These are phyloP conservation scores for Cytospora piceicola DNA, from an alignment of 2,329 filamentous ascomycete species.

Conservation along the genomic window DNA sequence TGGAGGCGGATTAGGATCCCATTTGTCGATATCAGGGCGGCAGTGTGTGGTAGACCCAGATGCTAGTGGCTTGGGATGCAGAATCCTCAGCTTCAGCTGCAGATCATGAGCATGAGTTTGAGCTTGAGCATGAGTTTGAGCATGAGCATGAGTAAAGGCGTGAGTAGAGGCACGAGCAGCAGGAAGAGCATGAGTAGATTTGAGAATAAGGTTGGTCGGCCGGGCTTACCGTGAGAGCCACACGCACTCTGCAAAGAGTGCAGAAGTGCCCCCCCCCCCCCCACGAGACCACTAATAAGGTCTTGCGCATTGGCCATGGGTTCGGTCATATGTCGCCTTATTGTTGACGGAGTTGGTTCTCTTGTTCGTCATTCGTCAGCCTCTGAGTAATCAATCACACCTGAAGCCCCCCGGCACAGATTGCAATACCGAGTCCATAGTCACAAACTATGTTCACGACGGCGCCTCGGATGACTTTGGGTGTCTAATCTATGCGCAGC, in stretches of 20 bases:
- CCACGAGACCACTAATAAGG: not conserved
- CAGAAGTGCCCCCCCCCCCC: not conserved
- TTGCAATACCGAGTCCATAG: not conserved
- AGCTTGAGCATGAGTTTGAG: no score
- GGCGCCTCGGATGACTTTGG: not conserved
- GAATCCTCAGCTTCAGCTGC: conserved; percentile 21
- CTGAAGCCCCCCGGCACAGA: not conserved
- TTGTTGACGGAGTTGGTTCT: no score
- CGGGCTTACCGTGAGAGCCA: conserved; percentile 1
- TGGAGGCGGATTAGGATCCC: conserved; percentile 18
- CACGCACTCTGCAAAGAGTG: no score
- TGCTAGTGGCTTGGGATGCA: conserved; percentile 10
- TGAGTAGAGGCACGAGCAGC: no score
- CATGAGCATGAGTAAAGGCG: no score
- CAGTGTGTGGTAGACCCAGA: not conserved
- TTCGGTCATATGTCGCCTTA: no score
- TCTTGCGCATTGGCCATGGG: not conserved
- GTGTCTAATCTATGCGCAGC: not conserved
- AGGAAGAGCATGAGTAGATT: not conserved
- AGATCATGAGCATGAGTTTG: not conserved
- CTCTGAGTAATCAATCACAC: not conserved
- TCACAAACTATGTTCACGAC: not conserved
- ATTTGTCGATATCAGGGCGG: conserved; percentile 18
- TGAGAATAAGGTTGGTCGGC: conserved; percentile 7
- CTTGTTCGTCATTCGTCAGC: not conserved